These are phyloP conservation scores for Aspergillus hancockii DNA, from an alignment of 495 filamentous ascomycete species.

Conservation along the genomic window DNA sequence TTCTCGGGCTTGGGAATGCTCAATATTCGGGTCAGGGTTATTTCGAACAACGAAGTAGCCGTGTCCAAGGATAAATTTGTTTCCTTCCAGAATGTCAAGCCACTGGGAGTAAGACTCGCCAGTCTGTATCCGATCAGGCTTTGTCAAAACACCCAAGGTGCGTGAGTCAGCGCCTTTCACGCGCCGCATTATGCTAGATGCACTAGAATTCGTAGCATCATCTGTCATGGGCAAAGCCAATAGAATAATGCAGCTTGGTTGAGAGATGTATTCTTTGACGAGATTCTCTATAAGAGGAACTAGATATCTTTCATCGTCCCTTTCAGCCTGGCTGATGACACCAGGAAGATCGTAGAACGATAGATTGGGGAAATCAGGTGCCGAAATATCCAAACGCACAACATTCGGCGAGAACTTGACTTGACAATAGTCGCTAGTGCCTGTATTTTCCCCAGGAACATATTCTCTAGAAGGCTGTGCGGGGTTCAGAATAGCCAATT, in stretches of 20 bases:
- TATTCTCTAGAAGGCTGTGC: slow-evolving; percentile 42
- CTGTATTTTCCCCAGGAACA: slow-evolving; percentile 45
- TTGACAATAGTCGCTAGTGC: slow-evolving; percentile 27
- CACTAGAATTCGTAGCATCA: slow-evolving; percentile 71
- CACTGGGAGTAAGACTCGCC: slow-evolving; percentile 53
- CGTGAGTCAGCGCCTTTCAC: slow-evolving; percentile 55
- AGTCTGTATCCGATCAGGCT: slow-evolving; percentile 66
- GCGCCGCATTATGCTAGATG: slow-evolving; percentile 60
- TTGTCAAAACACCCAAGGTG: slow-evolving; percentile 78
- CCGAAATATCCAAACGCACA: slow-evolving; percentile 70
- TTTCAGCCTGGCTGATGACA: slow-evolving; percentile 65
- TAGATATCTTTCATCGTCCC: slow-evolving; percentile 63
- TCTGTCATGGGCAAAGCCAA: slow-evolving; percentile 74
- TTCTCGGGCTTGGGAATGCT: slow-evolving; percentile 53
- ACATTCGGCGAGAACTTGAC: slow-evolving; percentile 79
- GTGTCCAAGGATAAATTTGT: slow-evolving; percentile 56
- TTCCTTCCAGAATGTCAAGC: slow-evolving; percentile 57
- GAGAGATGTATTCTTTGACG: slow-evolving; percentile 63
- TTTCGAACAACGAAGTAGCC: slow-evolving; percentile 68
- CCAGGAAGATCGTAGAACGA: slow-evolving; percentile 84
- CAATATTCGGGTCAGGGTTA: slow-evolving; percentile 48
- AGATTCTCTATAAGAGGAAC: slow-evolving; percentile 68
- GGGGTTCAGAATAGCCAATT: slow-evolving; percentile 72
- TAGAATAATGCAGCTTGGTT: slow-evolving; percentile 68
- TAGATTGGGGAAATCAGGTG: slow-evolving; percentile 64